Conservation (phyloP, 225 moss, liverwort and hornwort species). For the Takakia lepidozioides region DNA sequence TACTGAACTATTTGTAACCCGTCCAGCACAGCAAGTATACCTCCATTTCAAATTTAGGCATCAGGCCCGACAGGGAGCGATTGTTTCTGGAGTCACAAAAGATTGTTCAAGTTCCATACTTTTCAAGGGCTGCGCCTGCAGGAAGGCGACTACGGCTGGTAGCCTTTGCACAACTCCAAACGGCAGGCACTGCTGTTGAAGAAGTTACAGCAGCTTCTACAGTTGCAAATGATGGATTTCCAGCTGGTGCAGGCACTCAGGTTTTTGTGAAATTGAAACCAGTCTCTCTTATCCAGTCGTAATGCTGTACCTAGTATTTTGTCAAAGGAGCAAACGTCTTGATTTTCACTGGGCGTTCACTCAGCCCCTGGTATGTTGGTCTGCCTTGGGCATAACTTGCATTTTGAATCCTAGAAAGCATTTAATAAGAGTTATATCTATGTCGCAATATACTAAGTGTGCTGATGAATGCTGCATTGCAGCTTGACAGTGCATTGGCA, state of each 20-base stretch:
- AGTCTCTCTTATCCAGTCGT: neutral
- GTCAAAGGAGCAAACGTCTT: neutral
- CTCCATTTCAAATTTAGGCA: slow-evolving; percentile 14
- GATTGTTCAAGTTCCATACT: slow-evolving; percentile 7
- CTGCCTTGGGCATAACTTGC: too few relatives aligned
- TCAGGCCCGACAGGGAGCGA: slow-evolving; percentile 11
- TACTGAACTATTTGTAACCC: slow-evolving; percentile 4
- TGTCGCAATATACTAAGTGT: neutral
- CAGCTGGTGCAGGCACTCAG: slow-evolving; percentile 20
- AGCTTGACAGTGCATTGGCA: slow-evolving; percentile 14
- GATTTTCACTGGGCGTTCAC: too few relatives aligned
- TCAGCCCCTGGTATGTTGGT: too few relatives aligned
- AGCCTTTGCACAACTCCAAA: slow-evolving; percentile 16
- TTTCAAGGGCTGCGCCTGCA: slow-evolving; percentile 8
- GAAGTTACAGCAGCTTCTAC: slow-evolving; percentile 8
- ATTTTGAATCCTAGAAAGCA: too few relatives aligned
- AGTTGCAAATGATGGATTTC: slow-evolving; percentile 6
- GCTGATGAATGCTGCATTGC: slow-evolving; percentile 14
- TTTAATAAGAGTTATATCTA: neutral
- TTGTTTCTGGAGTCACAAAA: slow-evolving; percentile 11
- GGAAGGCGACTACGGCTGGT: slow-evolving; percentile 19
- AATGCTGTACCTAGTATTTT: neutral
- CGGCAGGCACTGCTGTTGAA: slow-evolving; percentile 8
- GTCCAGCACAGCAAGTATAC: slow-evolving; percentile 20
- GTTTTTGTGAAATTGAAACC: slow-evolving; percentile 16